Base-by-base conservation (phyloP, 2,329 filamentous ascomycete genomes). In the Hawksworthiomyces lignivorus region DNA sequence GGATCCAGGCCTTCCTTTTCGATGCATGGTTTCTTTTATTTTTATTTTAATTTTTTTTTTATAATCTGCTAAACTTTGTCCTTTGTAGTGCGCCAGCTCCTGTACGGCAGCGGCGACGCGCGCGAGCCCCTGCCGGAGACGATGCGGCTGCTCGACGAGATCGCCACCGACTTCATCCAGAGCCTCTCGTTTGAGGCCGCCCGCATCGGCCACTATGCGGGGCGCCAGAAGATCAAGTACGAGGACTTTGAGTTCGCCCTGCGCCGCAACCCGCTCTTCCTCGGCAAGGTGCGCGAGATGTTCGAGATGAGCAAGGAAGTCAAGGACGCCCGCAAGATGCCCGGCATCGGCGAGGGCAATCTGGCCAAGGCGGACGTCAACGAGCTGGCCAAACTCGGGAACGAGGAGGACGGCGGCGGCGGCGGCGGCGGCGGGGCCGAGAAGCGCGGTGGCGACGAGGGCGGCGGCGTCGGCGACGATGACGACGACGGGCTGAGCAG, bases 191-290 rank as follows among this genome's bases (percentile, higher is more conserved):
- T 94, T 67, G 83, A 87, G 58, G 90, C 92, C 4, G 87, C 88
- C 5, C 80, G 86, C 33, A 82, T 83, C 40, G 92, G 92, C 1
- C 81, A 86, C 60, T 87, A 94, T 62, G 81, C 85, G 3, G 84
- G 88, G 1, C 84, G 92, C 2, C 87, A 94, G 56, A 98, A 98
- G 67, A 88, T 98, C 65, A 98, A 98, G 62, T 86, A 94, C 56
- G 90, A 96, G 56, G 92, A 98, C 63, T 95, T 98, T 67, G 88
- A 94, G 57, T 98, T 94, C 63, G 87, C 88, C 29, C 77, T 97
- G 52, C 78, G 92, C 24, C 79, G 84, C 50, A 94, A 97, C 56
- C 82, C 85, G 8, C 71, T 77, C 45, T 94, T 94, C 59, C 70
- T 97, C 32, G 92, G 92, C 36, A 81, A 90, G 55, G 88, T 97